Conservation (phyloP, 2,329 filamentous ascomycete genomes). For the Harringtonia lauricola region DNA sequence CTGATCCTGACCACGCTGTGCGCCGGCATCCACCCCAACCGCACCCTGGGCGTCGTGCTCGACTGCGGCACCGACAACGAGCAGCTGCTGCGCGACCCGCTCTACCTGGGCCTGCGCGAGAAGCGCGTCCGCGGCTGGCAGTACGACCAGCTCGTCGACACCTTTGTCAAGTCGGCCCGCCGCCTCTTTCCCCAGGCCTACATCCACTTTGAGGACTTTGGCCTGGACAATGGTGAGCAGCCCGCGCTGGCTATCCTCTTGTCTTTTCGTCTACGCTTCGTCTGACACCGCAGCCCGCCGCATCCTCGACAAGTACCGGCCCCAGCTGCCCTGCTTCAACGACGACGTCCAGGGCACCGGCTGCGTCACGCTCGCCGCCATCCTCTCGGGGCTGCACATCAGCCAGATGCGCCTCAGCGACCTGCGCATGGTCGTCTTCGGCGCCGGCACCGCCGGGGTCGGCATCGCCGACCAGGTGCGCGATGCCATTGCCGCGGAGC, state of each 20-base stretch:
- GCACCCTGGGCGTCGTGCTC: slow-evolving; percentile 69
- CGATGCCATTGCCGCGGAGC: slow-evolving; percentile 65
- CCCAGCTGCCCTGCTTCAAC: slow-evolving; percentile 74
- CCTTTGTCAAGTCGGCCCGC: slow-evolving; percentile 57
- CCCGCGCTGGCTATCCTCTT: not conserved
- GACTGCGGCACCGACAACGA: slow-evolving; percentile 83
- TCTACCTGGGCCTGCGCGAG: slow-evolving; percentile 68
- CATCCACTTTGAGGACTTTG: slow-evolving; percentile 87
- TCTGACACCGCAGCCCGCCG: slow-evolving; percentile 43
- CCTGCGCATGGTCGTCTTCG: slow-evolving; percentile 64
- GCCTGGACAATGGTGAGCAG: slow-evolving; percentile 51
- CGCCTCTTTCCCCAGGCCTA: slow-evolving; percentile 69
- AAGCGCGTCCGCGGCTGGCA: slow-evolving; percentile 55
- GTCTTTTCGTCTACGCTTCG: not conserved
- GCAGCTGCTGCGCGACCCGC: slow-evolving; percentile 58
- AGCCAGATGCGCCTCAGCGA: slow-evolving; percentile 56
- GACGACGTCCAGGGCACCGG: slow-evolving; percentile 77
- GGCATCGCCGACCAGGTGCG: slow-evolving; percentile 79
- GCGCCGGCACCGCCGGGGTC: slow-evolving; percentile 69
- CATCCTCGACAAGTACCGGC: slow-evolving; percentile 64
- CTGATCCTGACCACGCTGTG: slow-evolving; percentile 73
- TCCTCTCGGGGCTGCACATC: slow-evolving; percentile 66
- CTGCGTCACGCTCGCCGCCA: slow-evolving; percentile 73
- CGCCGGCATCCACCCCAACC: slow-evolving; percentile 72
- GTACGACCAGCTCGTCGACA: slow-evolving; percentile 69